phyloP scores from a whole-genome alignment of 2,329 filamentous ascomycete genomes.

The Ascosphaera pollenicola region DNA sequence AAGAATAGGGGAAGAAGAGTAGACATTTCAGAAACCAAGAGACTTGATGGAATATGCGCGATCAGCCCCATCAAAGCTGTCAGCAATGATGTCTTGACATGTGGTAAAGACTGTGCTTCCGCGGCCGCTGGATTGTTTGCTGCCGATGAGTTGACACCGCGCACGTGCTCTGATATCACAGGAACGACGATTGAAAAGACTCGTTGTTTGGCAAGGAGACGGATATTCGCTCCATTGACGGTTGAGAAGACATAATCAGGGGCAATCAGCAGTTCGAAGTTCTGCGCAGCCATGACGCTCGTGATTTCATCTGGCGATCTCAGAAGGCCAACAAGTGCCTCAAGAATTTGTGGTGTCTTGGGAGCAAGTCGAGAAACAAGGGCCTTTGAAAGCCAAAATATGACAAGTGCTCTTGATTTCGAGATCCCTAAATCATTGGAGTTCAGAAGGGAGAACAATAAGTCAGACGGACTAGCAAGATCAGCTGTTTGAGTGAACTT shows the following conservation, averaged over 20 bases:
- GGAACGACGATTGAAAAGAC: conserved; percentile 38
- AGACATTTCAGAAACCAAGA: conserved; percentile 36
- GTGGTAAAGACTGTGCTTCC: neutral
- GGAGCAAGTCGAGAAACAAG: conserved; percentile 31
- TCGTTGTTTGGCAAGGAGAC: conserved; percentile 40
- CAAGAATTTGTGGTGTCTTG: conserved; percentile 28
- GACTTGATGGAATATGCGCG: conserved; percentile 33
- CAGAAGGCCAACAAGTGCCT: conserved; percentile 24
- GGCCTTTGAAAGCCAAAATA: conserved; percentile 40
- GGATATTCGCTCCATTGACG: conserved; percentile 37
- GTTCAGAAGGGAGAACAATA: conserved; percentile 12
- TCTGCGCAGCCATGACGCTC: conserved; percentile 30
- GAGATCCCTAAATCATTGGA: neutral
- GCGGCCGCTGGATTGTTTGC: conserved; percentile 7
- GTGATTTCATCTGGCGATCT: conserved; percentile 22
- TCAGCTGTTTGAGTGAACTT: conserved; percentile 18
- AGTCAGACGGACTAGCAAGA: conserved; percentile 11
- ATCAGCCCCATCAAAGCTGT: conserved; percentile 41
- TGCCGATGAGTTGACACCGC: conserved; percentile 14
- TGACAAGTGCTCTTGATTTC: conserved; percentile 7
- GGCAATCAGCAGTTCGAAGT: conserved; percentile 36
- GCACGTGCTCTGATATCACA: conserved; percentile 30
- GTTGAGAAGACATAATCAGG: conserved; percentile 38
- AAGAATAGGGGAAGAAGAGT: conserved; percentile 37
- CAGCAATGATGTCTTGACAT: conserved; percentile 36